Evolutionary conservation across 805 yeast species (phyloP).

Genomic region (Clavispora carvajalis): DNA sequence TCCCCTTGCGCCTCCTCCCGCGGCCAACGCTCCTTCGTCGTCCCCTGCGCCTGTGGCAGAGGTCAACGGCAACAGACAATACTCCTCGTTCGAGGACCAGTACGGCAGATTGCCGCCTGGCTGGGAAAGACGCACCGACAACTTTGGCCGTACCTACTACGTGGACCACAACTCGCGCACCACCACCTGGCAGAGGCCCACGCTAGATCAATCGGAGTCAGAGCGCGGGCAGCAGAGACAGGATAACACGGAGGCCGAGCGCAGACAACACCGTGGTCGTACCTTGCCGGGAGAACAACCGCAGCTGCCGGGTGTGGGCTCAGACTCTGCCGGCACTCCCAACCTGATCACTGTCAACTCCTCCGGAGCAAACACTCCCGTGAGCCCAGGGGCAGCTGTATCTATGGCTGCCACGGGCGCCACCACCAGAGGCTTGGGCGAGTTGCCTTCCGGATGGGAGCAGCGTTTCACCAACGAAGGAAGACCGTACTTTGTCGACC

Average conservation of each 20-base stretch:
- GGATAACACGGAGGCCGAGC: constrained; percentile 74
- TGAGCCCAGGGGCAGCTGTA: constrained; percentile 64
- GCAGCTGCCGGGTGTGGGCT: constrained; percentile 21
- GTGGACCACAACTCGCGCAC: constrained; percentile 97
- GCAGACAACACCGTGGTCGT: constrained; percentile 86
- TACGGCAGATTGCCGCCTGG: constrained; percentile 96
- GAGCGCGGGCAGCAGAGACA: constrained; percentile 62
- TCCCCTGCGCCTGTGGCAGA: constrained; percentile 12
- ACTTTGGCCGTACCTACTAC: constrained; percentile 94
- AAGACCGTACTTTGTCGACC: constrained; percentile 96
- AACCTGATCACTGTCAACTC: constrained; percentile 47
- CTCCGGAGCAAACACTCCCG: constrained; percentile 43
- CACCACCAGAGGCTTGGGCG: constrained; percentile 94
- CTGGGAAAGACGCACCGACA: constrained; percentile 98
- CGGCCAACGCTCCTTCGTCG: constrained; percentile 8
- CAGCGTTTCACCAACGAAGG: constrained; percentile 98
- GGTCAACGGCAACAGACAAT: constrained; percentile 47
- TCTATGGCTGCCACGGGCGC: constrained; percentile 73
- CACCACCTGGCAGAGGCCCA: constrained; percentile 98
- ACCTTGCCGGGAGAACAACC: constrained; percentile 69
- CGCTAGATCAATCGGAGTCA: constrained; percentile 70
- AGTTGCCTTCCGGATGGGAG: constrained; percentile 98
- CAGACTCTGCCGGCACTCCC: constrained; percentile 10
- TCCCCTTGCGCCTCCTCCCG: constrained; percentile 17
- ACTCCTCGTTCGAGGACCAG: constrained; percentile 95